Conservation (phyloP, 371 early-diverging fungal species). For the Capniomyces stellatus region DNA sequence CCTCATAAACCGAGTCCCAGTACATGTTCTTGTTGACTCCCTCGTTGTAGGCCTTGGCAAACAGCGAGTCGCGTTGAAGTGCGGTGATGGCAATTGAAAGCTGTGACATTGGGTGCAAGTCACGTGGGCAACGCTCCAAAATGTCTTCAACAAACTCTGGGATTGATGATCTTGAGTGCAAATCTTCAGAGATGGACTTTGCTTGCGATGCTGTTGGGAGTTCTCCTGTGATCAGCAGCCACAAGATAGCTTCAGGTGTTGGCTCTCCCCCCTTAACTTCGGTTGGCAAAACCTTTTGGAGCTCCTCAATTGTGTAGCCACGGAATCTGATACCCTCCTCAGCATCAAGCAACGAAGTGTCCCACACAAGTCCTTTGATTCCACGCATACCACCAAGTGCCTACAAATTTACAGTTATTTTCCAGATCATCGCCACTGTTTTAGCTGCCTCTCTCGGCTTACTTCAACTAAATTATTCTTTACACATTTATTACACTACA, state of each 20-base stretch:
- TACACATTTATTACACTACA: no score
- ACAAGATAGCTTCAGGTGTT: conserved; percentile 94
- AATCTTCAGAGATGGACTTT: conserved; percentile 76
- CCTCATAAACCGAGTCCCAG: conserved; percentile 95
- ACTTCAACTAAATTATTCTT: no score
- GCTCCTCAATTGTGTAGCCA: conserved; percentile 89
- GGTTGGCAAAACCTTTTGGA: conserved; percentile 75
- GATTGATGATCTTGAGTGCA: conserved; percentile 81
- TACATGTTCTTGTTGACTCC: conserved; percentile 89
- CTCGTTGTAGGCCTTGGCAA: conserved; percentile 90
- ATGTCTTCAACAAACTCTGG: conserved; percentile 88
- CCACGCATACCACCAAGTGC: conserved; percentile 96
- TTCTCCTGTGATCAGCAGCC: conserved; percentile 94
- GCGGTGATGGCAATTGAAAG: conserved; percentile 90
- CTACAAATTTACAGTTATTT: no score
- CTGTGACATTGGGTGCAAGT: conserved; percentile 98
- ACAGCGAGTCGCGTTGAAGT: conserved; percentile 83
- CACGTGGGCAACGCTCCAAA: conserved; percentile 91
- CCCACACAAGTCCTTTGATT: conserved; percentile 96
- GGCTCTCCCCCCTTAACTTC: conserved; percentile 81
- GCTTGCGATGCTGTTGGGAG: conserved; percentile 90
- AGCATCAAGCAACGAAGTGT: conserved; percentile 91
- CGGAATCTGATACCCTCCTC: conserved; percentile 98
- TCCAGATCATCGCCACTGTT: no score
- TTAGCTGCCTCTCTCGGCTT: no score